Evolutionary conservation across 805 yeast species (phyloP).

Genomic region (Myxozyma neotropica): DNA sequence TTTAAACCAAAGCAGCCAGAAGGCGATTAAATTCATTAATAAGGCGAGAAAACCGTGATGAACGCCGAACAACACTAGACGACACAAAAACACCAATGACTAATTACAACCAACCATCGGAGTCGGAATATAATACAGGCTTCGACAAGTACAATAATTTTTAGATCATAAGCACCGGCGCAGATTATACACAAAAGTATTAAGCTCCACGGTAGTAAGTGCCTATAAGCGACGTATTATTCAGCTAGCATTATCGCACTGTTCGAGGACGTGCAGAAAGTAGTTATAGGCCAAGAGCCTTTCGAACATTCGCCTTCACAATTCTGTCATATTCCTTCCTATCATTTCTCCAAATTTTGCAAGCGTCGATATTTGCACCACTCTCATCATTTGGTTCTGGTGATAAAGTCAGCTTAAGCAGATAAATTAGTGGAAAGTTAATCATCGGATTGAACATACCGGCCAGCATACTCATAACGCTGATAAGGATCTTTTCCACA

Average conservation of each 20-base stretch:
- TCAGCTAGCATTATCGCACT: too few relatives aligned
- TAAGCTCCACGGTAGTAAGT: too few relatives aligned
- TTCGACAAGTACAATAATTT: background rate
- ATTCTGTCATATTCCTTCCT: conserved; percentile 64
- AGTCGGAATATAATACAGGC: background rate
- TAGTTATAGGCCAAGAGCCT: conserved; percentile 68
- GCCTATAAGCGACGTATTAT: too few relatives aligned
- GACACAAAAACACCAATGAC: background rate
- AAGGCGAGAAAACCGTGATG: too few relatives aligned
- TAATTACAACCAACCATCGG: background rate
- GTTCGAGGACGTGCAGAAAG: too few relatives aligned
- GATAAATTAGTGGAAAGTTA: too few relatives aligned
- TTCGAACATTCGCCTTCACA: conserved; percentile 68
- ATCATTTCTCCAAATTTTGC: conserved; percentile 89
- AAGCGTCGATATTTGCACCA: conserved; percentile 84
- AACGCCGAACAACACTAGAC: too few relatives aligned
- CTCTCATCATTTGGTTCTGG: conserved; percentile 90
- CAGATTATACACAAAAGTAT: too few relatives aligned
- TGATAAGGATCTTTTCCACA: conserved; percentile 90
- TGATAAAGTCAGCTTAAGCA: too few relatives aligned
- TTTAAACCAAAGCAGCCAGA: too few relatives aligned
- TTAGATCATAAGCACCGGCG: too few relatives aligned
- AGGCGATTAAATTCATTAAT: background rate
- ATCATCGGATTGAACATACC: too few relatives aligned
- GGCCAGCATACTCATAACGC: conserved; percentile 94